Evolutionary conservation across 225 moss, liverwort and hornwort species (phyloP), one percentile per base, ranked within the genome.

Genomic region (Takakia lepidozioides): DNA sequence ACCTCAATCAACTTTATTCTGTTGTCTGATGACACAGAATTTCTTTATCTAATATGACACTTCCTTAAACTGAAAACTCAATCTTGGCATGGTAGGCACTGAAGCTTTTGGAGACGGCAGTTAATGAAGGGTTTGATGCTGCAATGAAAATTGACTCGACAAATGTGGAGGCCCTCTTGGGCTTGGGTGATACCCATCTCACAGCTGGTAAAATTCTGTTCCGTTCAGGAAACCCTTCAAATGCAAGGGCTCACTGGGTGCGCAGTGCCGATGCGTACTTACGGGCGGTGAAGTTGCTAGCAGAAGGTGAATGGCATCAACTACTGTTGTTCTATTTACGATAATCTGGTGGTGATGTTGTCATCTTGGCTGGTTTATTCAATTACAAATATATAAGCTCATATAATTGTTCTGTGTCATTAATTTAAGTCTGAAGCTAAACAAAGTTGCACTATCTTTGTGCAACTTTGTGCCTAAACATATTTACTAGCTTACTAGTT

Each of bases 151-250:
- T 92, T 38, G 84, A 92, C 27, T 84, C 82, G 8, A 65, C 55
- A 19, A 82, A 64, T 39, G 66, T 82, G 29, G 82, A 69, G 43
- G 67, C 72, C 27, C 79, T 84, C 17, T 55, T 92, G 67, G 92
- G 84, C 28, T 69, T 85, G 49, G 92, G 79, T 23, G 92, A 92
- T 38, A 74, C 80, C 28, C 82, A 87, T 50, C 63, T 87, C 18
- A 60, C 87, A 25, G 82, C 82, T 32, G 84, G 73, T 19, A 92
- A 92, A 62, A 39, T 92, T 51, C 58, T 87, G 32, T 56, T 55
- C 28, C 61, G 48, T 10, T 63, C 38, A 29, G 61, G 62, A 38
- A 57, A 48, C 25, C 38, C 37, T 14, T 41, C 66, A 22, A 55
- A 45, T 28, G 72, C 76, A 29, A 61, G 30, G 49, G 52, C 30